These are phyloP conservation scores for Selenicereus undatus DNA, from an alignment of 148 eudicot species.

Conservation along the genomic window DNA sequence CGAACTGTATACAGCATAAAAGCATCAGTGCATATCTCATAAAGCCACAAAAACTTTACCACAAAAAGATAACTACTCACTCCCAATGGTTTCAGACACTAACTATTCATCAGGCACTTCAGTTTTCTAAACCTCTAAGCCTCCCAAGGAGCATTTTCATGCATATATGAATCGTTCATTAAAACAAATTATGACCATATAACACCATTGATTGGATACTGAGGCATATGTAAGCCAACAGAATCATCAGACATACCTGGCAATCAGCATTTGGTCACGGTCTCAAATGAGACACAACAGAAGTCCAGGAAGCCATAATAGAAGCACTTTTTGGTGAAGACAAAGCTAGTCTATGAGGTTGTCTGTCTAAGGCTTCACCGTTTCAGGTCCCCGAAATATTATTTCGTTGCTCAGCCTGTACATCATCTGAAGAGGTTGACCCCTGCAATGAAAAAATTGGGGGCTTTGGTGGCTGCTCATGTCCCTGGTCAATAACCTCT, in stretches of 20 bases:
- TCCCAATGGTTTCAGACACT: neutral
- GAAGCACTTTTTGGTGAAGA: slow-evolving; percentile 24
- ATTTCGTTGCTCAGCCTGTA: slow-evolving; percentile 46
- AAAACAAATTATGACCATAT: neutral
- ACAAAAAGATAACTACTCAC: neutral
- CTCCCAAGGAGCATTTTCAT: neutral
- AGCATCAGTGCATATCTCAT: neutral
- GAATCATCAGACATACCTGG: slow-evolving; percentile 37
- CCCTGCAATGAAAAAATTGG: slow-evolving; percentile 39
- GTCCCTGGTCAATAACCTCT: slow-evolving; percentile 58
- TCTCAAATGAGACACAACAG: slow-evolving; percentile 33
- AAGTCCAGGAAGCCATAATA: slow-evolving; percentile 28
- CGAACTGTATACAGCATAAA: neutral
- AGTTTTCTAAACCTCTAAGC: neutral
- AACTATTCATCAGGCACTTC: neutral
- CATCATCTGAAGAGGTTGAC: slow-evolving; percentile 33
- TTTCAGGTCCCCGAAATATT: slow-evolving; percentile 34
- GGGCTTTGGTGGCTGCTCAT: slow-evolving; percentile 50
- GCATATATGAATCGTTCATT: neutral
- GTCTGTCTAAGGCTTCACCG: slow-evolving; percentile 53
- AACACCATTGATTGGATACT: neutral
- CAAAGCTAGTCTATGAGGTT: slow-evolving; percentile 41
- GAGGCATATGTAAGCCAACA: slow-evolving; percentile 3
- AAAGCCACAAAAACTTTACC: neutral
- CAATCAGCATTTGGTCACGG: slow-evolving; percentile 34